These are phyloP conservation scores for Metschnikowia baotianmanensis DNA, from an alignment of 805 yeast species.

Conservation along the genomic window DNA sequence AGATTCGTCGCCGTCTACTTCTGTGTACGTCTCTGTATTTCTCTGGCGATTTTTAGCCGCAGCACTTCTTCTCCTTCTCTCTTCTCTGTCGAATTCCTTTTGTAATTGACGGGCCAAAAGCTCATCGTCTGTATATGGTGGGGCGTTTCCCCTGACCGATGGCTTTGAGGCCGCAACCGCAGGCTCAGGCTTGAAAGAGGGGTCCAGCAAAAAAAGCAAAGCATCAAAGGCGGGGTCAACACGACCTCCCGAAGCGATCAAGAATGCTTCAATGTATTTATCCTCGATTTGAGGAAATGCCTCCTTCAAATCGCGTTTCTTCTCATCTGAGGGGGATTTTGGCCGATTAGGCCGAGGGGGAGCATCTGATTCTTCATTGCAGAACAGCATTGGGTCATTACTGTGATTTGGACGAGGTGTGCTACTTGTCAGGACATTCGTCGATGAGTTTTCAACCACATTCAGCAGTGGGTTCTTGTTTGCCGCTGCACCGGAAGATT, in stretches of 20 bases:
- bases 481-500: not conserved
- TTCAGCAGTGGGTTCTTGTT: not conserved
- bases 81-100: conserved; percentile 52
- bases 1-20: conserved; percentile 36
- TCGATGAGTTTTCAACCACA: not conserved
- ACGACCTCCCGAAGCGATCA: conserved; percentile 81
- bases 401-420: not conserved
- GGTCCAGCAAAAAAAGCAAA: conserved; percentile 74
- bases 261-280: conserved; percentile 67
- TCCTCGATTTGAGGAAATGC: conserved; percentile 84
- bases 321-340: conserved; percentile 52
- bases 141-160: conserved; percentile 16
- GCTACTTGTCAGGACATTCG: not conserved
- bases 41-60: conserved; percentile 12
- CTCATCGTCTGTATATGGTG: conserved; percentile 62
- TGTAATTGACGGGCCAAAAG: conserved; percentile 78
- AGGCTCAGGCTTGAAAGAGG: conserved; percentile 55
- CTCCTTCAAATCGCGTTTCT: conserved; percentile 62
- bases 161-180: conserved; percentile 17
- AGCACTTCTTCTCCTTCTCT: conserved; percentile 31
- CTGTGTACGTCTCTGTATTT: conserved; percentile 17
- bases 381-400: not conserved
- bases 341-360: conserved; percentile 56
- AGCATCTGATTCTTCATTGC: conserved; percentile 16
- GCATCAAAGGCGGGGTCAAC: conserved; percentile 90